phyloP scores from a whole-genome alignment of 2,329 filamentous ascomycete species.

The Sclerotinia minor region DNA sequence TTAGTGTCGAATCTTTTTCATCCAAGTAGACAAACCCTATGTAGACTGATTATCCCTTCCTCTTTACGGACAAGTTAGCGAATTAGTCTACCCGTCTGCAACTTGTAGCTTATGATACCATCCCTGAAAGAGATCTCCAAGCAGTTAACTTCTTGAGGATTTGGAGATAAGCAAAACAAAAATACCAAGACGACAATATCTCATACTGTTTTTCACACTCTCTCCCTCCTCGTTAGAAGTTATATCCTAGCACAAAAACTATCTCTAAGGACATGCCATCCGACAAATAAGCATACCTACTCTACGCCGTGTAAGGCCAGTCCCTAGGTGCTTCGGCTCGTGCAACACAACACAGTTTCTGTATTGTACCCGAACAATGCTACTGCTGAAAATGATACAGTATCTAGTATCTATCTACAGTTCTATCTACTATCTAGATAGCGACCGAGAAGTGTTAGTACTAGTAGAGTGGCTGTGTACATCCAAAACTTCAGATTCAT shows the following conservation, averaged over 20 bases:
- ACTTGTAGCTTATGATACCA: not conserved
- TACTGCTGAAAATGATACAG: not conserved
- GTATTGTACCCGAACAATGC: constrained; percentile 17
- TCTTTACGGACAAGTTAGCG: not conserved
- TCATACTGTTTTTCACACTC: not conserved
- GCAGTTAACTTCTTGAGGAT: not conserved
- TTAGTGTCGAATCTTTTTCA: not conserved
- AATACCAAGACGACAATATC: not conserved
- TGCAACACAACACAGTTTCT: constrained; percentile 16
- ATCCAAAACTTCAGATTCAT: constrained; percentile 16
- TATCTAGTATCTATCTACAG: constrained; percentile 3
- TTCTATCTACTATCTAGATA: not conserved
- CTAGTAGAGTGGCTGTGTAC: constrained; percentile 11
- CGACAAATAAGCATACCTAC: not conserved
- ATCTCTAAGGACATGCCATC: constrained; percentile 11
- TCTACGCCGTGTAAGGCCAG: not conserved
- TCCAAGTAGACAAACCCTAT: no score
- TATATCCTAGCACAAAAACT: not conserved
- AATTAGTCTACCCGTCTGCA: not conserved
- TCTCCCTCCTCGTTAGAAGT: not conserved
- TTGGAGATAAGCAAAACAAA: not conserved
- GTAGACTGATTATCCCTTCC: not conserved
- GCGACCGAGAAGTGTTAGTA: not conserved
- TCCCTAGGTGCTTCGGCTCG: constrained; percentile 16
- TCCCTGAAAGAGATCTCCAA: not conserved